Conservation (phyloP, 2,329 filamentous ascomycete genomes). For the Ustilaginoidea virens region DNA sequence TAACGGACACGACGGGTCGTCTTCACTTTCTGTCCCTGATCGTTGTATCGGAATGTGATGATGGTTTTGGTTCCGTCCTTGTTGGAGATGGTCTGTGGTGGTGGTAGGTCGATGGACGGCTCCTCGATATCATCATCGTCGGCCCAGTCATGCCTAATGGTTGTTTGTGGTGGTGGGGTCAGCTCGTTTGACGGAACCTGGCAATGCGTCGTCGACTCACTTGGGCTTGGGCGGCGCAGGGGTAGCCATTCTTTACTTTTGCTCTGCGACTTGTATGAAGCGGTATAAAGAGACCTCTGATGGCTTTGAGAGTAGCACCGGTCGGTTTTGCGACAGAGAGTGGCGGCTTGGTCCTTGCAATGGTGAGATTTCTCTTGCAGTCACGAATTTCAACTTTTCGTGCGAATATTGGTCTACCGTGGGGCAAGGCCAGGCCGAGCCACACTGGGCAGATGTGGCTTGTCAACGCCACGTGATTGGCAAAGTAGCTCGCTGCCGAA, state of each 20-base stretch:
- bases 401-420: slow-evolving; percentile 20
- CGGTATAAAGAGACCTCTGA: background rate
- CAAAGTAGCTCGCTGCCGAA: background rate
- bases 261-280: background rate
- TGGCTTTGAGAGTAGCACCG: background rate
- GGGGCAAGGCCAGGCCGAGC: slow-evolving; percentile 13
- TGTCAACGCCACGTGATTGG: slow-evolving; percentile 12
- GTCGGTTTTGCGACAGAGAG: slow-evolving; percentile 6
- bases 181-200: slow-evolving; percentile 7
- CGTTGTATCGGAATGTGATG: slow-evolving; percentile 78
- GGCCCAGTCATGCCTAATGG: slow-evolving; percentile 70
- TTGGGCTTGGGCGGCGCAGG: slow-evolving; percentile 24
- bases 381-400: slow-evolving; percentile 26
- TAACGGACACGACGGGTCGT: slow-evolving; percentile 90
- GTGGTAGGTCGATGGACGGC: slow-evolving; percentile 53
- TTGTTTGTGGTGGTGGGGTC: slow-evolving; percentile 19
- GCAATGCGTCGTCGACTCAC: slow-evolving; percentile 14
- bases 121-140: slow-evolving; percentile 86
- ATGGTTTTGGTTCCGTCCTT: slow-evolving; percentile 98
- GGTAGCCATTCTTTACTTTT: slow-evolving; percentile 20
- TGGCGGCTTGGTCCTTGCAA: slow-evolving; percentile 12
- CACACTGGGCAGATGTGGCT: slow-evolving; percentile 10
- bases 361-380: slow-evolving; percentile 22
- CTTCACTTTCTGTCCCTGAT: slow-evolving; percentile 91
- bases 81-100: slow-evolving; percentile 81